These are phyloP conservation scores for Lecanicillium sp. DNA, from an alignment of 2,329 filamentous ascomycete species.

Conservation along the genomic window DNA sequence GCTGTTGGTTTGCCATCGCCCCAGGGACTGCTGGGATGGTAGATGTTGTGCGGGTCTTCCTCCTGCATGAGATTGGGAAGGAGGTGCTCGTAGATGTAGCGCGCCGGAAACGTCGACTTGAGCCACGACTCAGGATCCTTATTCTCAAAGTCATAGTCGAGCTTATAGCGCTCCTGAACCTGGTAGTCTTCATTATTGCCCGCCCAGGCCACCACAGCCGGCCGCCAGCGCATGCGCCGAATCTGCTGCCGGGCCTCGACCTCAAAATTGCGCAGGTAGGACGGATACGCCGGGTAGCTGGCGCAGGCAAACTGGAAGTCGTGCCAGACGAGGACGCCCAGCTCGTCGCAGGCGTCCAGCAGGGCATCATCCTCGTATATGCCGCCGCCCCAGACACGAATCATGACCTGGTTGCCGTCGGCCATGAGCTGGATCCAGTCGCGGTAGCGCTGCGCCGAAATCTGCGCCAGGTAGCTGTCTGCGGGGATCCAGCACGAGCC, in stretches of 20 bases:
- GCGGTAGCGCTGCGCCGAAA: constrained; percentile 52
- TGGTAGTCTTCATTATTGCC: constrained; percentile 78
- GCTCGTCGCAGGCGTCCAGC: constrained; percentile 63
- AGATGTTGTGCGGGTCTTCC: constrained; percentile 56
- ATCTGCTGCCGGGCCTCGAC: constrained; percentile 57
- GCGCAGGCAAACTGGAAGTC: constrained; percentile 73
- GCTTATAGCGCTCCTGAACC: constrained; percentile 59
- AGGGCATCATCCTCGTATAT: constrained; percentile 65
- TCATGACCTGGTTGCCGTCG: constrained; percentile 69
- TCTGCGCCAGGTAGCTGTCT: constrained; percentile 64
- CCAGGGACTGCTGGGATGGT: constrained; percentile 69
- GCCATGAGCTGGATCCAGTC: constrained; percentile 64
- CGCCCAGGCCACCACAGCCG: constrained; percentile 66
- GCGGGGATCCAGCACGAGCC: constrained; percentile 76
- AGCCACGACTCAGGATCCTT: constrained; percentile 68
- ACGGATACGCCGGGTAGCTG: constrained; percentile 58
- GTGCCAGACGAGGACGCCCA: constrained; percentile 70
- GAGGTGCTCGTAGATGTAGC: constrained; percentile 72
- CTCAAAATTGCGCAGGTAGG: constrained; percentile 52
- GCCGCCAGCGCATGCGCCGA: constrained; percentile 44
- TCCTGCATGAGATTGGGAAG: constrained; percentile 57
- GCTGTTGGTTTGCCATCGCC: constrained; percentile 48
- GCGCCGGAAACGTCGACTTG: constrained; percentile 63
- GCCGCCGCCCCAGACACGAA: constrained; percentile 64
- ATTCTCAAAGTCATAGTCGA: constrained; percentile 66